Percentiles rank a stretch among this genome's conserved stretches.
Evolutionary conservation across 768 basidiomycete genomes (phyloP).

Genomic region (Mycena amicta): DNA sequence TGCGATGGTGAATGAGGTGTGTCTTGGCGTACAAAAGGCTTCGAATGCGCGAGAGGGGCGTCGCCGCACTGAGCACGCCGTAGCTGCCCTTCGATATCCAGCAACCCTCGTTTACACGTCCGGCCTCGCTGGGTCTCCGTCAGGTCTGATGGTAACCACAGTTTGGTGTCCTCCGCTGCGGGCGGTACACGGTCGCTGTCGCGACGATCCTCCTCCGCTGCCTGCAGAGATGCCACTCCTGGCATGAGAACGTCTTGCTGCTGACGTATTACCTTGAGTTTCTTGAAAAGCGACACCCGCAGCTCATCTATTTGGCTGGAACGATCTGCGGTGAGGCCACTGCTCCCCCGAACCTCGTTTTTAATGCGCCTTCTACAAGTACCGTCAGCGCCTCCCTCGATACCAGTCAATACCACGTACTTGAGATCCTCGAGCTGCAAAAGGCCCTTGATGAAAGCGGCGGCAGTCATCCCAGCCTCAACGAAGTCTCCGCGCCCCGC

Average conservation of each 20-base stretch:
- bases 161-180: conserved; percentile 8
- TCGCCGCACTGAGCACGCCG: conserved; percentile 3
- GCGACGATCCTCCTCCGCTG: conserved; percentile 7
- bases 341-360: neutral
- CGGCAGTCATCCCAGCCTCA: neutral
- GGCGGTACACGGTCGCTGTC: neutral
- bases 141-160: conserved; percentile 13
- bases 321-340: neutral
- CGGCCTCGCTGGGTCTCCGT: neutral
- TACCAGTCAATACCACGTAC: neutral
- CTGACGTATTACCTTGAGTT: neutral
- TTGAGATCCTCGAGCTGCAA: conserved; percentile 5
- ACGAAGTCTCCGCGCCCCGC: neutral
- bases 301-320: conserved; percentile 2
- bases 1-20: too few species aligned
- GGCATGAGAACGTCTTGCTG: conserved; percentile 7
- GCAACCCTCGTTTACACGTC: too few species aligned
- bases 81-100: conserved; percentile 1
- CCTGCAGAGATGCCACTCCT: neutral
- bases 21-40: conserved; percentile 1
- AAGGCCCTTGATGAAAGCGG: neutral
- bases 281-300: conserved; percentile 2
- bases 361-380: neutral
- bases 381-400: neutral
- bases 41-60: neutral